Evolutionary conservation across 129 eudicot species (phyloP).

Genomic region (Oenanthe sinensis): DNA sequence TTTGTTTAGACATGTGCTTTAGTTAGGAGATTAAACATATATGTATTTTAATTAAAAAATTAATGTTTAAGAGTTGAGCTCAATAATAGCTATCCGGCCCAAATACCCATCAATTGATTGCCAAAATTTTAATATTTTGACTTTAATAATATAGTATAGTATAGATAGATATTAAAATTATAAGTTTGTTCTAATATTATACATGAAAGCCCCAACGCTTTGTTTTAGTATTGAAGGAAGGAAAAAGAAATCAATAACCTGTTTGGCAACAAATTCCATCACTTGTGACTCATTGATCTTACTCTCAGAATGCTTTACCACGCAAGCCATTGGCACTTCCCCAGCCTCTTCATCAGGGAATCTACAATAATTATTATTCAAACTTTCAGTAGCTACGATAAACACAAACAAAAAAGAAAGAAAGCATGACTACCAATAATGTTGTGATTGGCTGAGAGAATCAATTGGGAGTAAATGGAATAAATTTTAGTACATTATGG

Average conservation of each 20-base stretch:
- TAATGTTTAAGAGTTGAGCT: too few relatives aligned
- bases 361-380: slow-evolving; percentile 6
- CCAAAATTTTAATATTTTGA: too few relatives aligned
- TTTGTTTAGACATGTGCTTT: too few relatives aligned
- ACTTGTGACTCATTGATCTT: slow-evolving; percentile 15
- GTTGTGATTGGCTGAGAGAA: background rate
- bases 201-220: background rate
- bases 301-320: slow-evolving; percentile 20
- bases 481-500: too few relatives aligned
- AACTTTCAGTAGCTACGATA: background rate
- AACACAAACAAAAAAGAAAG: background rate
- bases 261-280: slow-evolving; percentile 20
- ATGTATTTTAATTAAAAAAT: too few relatives aligned
- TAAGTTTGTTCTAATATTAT: too few relatives aligned
- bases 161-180: too few relatives aligned
- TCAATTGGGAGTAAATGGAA: background rate
- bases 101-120: too few relatives aligned
- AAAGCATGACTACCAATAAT: background rate
- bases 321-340: slow-evolving; percentile 33
- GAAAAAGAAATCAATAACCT: slow-evolving; percentile 14
- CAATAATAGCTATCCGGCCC: too few relatives aligned
- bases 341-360: slow-evolving; percentile 42
- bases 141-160: too few relatives aligned
- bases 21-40: too few relatives aligned
- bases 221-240: background rate